Percentiles rank a stretch among this genome's conserved stretches.
phyloP scores from a whole-genome alignment of 805 yeast species.

The Wickerhamomyces chaumierensis region DNA sequence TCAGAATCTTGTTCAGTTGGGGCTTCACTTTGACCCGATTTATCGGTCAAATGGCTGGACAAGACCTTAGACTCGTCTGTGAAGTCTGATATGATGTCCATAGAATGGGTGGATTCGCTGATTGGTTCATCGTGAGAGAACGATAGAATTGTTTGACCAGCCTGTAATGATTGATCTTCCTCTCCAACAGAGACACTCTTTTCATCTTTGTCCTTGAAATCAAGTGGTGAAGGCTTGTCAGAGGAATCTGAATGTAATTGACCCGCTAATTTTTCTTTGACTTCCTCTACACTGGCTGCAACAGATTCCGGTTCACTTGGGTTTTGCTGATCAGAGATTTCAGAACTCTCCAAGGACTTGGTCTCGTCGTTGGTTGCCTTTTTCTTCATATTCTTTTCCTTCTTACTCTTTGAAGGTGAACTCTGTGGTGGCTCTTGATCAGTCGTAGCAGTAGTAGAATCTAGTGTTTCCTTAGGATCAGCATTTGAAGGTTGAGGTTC shows the following conservation, averaged over 20 bases:
- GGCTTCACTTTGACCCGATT: too few species aligned
- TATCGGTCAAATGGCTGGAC: too few species aligned
- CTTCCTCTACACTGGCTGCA: too few species aligned
- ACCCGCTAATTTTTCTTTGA: neutral
- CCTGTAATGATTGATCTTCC: constrained; percentile 7
- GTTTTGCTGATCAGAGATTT: too few species aligned
- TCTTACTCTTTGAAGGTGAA: constrained; percentile 3
- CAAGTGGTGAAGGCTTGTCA: too few species aligned
- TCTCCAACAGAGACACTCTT: constrained; percentile 1
- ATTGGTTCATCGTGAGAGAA: constrained; percentile 3
- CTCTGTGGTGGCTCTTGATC: too few species aligned
- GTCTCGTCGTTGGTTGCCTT: constrained; percentile 1
- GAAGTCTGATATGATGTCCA: constrained; percentile 5
- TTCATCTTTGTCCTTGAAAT: too few species aligned
- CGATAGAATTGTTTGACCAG: neutral
- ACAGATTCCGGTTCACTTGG: too few species aligned
- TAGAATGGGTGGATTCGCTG: constrained; percentile 10
- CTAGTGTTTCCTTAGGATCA: too few species aligned
- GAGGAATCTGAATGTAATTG: too few species aligned
- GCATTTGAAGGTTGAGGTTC: too few species aligned
- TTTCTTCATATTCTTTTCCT: constrained; percentile 9
- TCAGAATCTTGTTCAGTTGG: constrained; percentile 1
- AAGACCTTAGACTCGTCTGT: constrained; percentile 10
- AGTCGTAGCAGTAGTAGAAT: too few species aligned
- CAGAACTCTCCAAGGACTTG: neutral